Evolutionary conservation across 1,284 basidiomycete genomes (phyloP).

Genomic region (Ustilago bromivora): DNA sequence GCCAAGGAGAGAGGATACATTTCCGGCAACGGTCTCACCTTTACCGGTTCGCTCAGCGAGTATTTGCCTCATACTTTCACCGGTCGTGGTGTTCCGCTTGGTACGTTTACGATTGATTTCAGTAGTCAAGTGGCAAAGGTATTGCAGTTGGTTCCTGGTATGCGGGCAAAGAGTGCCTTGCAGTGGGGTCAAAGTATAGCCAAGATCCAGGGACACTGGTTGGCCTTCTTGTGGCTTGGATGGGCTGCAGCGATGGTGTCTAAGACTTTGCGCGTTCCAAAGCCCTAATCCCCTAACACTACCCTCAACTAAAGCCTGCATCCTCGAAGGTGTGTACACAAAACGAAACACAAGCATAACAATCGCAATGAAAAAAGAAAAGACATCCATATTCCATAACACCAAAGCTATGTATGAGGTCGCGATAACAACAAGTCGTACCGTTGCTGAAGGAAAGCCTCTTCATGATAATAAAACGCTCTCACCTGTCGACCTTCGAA

Average conservation of each 20-base stretch:
- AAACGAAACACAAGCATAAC: not conserved
- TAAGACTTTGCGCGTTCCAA: conserved; percentile 68
- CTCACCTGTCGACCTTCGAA: conserved; percentile 33
- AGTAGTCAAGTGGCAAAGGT: conserved; percentile 25
- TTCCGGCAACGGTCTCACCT: conserved; percentile 47
- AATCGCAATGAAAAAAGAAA: not conserved
- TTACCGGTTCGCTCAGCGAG: conserved; percentile 53
- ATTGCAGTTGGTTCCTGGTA: conserved; percentile 32
- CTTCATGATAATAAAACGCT: conserved; percentile 22
- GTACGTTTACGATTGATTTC: conserved; percentile 53
- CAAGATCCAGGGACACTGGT: conserved; percentile 55
- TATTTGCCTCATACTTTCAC: conserved; percentile 40
- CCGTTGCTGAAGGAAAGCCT: not conserved
- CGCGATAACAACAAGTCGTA: not conserved
- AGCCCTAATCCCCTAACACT: conserved; percentile 48
- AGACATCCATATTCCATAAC: not conserved
- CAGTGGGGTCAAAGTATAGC: conserved; percentile 33
- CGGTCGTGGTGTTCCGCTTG: conserved; percentile 57
- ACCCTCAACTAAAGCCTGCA: not conserved
- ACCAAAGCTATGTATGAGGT: not conserved
- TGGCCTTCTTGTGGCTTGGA: conserved; percentile 59
- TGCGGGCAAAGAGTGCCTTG: not conserved
- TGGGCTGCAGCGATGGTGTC: conserved; percentile 67
- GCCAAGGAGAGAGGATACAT: conserved; percentile 47
- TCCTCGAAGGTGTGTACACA: not conserved